Base-by-base conservation (phyloP, 1,139 yeast species). In the Petasospora fabianii region DNA sequence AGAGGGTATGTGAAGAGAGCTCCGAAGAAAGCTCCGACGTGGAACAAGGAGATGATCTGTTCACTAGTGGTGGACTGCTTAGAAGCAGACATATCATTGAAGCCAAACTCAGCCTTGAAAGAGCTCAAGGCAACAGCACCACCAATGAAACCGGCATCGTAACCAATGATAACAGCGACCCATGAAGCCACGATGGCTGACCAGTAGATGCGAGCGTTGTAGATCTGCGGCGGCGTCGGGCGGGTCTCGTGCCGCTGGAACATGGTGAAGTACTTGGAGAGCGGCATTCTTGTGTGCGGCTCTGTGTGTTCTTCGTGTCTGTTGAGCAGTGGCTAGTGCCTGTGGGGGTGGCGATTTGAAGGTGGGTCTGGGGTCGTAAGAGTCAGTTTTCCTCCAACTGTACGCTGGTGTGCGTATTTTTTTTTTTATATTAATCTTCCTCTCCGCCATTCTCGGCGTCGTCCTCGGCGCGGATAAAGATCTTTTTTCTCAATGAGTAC, bases 11-110 rank as follows among this genome's bases (percentile, higher is more conserved):
- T 45, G 30, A 34, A 42, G 47, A 49, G 33, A 3, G 54, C 48
- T 48, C 81, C 81, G 48, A 75, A 62, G 54, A 77, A 69, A 21
- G 81, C 75, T 34, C 83, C 83, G 5, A 60, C 68, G 35, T 65
- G 69, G 55, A 65, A 64, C 30, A 65, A 58, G 7, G 66, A 60
- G 32, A 64, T 61, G 35, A 65, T 55, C 35, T 61, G 61, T 35
- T 55, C 47, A 6, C 39, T 35, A 5, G 48, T 45, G 13, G 27
- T 33, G 2, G 54, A 43, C 18, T 59, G 44, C 11, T 44, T 39
- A 5, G 46, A 22, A 1, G 35, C 6, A 3, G 50, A 30, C 36
- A 50, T 44, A 17, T 35, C 39, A 41, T 54, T 55, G 16, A 51
- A 16, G 15, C 69, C 69, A 49, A 68, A 69, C 53, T 69, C 73